Evolutionary conservation across 2,329 filamentous ascomycete genomes (phyloP).

Genomic region (Ophiostoma populinum): DNA sequence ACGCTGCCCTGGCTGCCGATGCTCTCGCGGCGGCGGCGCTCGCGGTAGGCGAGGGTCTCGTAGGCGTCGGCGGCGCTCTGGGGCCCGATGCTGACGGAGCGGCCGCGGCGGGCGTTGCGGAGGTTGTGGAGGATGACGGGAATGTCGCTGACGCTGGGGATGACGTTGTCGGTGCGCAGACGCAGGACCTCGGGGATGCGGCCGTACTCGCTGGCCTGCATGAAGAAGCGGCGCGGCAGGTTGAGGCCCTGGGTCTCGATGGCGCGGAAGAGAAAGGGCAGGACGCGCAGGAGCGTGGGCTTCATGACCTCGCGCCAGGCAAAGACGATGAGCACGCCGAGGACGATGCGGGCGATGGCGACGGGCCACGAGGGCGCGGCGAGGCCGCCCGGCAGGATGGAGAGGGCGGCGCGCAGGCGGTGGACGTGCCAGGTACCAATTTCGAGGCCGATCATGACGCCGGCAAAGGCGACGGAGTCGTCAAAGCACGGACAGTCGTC

Average conservation of each 20-base stretch:
- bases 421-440: constrained; percentile 71
- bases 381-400: constrained; percentile 43
- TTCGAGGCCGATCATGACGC: constrained; percentile 73
- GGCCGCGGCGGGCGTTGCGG: constrained; percentile 45
- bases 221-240: constrained; percentile 79
- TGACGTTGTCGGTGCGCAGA: constrained; percentile 62
- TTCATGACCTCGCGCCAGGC: constrained; percentile 85
- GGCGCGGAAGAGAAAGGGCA: constrained; percentile 77
- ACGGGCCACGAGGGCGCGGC: constrained; percentile 47
- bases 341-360: constrained; percentile 48
- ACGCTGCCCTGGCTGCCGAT: constrained; percentile 32
- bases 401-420: constrained; percentile 28
- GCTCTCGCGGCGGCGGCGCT: constrained; percentile 40
- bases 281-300: constrained; percentile 53
- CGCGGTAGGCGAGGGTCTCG: constrained; percentile 82
- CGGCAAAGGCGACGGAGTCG: constrained; percentile 84
- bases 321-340: constrained; percentile 74
- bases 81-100: constrained; percentile 78
- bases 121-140: constrained; percentile 69
- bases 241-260: constrained; percentile 65
- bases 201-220: constrained; percentile 77
- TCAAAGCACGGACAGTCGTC: constrained; percentile 97
- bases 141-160: constrained; percentile 78
- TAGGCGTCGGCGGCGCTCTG: constrained; percentile 95
- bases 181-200: constrained; percentile 57